Evolutionary conservation across 2,329 filamentous ascomycete species (phyloP).

Genomic region (Fusarium nanum): DNA sequence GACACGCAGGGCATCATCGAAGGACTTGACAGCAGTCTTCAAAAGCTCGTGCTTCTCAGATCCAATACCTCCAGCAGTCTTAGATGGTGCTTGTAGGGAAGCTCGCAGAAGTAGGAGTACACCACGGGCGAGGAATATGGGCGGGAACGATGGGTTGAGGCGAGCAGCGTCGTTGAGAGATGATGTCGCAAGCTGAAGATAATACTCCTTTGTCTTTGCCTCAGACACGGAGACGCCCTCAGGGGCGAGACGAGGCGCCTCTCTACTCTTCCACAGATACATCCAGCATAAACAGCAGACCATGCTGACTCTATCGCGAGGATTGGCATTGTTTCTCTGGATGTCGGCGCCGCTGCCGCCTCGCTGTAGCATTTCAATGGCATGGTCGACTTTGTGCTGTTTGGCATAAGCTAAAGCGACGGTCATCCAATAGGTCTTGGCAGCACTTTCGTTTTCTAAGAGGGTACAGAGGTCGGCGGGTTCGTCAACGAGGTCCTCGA

Average conservation of each 20-base stretch:
- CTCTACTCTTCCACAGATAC: slow-evolving; percentile 87
- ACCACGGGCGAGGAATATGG: slow-evolving; percentile 89
- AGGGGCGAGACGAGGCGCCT: slow-evolving; percentile 72
- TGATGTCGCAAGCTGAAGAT: slow-evolving; percentile 88
- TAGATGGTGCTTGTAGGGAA: slow-evolving; percentile 82
- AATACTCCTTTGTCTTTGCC: slow-evolving; percentile 91
- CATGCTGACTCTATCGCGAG: slow-evolving; percentile 86
- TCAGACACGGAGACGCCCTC: slow-evolving; percentile 76
- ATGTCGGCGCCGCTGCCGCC: slow-evolving; percentile 77
- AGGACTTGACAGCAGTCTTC: slow-evolving; percentile 88
- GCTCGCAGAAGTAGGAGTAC: slow-evolving; percentile 89
- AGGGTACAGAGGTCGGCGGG: slow-evolving; percentile 94
- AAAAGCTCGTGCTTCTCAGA: slow-evolving; percentile 82
- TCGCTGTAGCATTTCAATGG: slow-evolving; percentile 78
- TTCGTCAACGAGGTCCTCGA: slow-evolving; percentile 91
- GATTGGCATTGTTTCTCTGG: slow-evolving; percentile 75
- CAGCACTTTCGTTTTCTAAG: slow-evolving; percentile 92
- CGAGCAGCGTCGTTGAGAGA: slow-evolving; percentile 95
- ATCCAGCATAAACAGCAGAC: slow-evolving; percentile 90
- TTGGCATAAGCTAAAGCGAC: slow-evolving; percentile 97
- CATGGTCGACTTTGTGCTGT: slow-evolving; percentile 90
- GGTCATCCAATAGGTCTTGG: slow-evolving; percentile 97
- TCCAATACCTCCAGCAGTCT: slow-evolving; percentile 73
- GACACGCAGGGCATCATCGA: slow-evolving; percentile 90
- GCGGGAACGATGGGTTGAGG: slow-evolving; percentile 91